These are phyloP conservation scores for Gomphus bonarii DNA, from an alignment of 1,284 basidiomycete genomes.

Conservation along the genomic window DNA sequence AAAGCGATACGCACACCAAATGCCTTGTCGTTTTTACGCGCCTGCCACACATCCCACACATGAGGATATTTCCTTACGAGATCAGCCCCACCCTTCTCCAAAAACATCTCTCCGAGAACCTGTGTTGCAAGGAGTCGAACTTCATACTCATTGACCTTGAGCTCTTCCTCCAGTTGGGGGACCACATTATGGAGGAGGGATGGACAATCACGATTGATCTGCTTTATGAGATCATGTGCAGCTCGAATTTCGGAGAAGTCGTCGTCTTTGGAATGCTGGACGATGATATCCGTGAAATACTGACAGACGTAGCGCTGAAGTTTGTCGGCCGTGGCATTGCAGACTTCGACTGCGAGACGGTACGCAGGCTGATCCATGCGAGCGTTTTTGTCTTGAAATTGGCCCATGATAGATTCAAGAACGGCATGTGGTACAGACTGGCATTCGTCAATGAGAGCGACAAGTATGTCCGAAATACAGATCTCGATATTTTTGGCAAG, in stretches of 20 bases:
- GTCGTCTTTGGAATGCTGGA: constrained; percentile 37
- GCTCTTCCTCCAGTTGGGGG: constrained; percentile 87
- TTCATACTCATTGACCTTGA: constrained; percentile 66
- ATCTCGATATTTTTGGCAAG: constrained; percentile 86
- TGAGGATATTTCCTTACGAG: constrained; percentile 72
- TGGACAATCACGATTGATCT: constrained; percentile 75
- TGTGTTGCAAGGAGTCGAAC: constrained; percentile 74
- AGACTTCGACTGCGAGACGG: constrained; percentile 82
- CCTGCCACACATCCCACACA: constrained; percentile 83
- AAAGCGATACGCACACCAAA: constrained; percentile 67
- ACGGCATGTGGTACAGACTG: constrained; percentile 66
- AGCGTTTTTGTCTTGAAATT: constrained; percentile 65
- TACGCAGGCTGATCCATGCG: constrained; percentile 67
- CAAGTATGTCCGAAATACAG: constrained; percentile 81
- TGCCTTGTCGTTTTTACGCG: constrained; percentile 71
- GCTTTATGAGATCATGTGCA: constrained; percentile 81
- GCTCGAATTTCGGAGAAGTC: constrained; percentile 58
- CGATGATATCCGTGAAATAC: constrained; percentile 85
- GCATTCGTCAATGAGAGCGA: constrained; percentile 84
- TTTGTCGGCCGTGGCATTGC: constrained; percentile 75
- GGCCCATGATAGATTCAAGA: constrained; percentile 73
- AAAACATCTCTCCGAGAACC: constrained; percentile 86
- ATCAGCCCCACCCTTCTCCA: constrained; percentile 61
- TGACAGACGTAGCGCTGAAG: constrained; percentile 85
- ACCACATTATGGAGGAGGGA: constrained; percentile 81